Evolutionary conservation across 192 early-diverging fungal genomes (phyloP).

Genomic region (Chytriomyces sp.): DNA sequence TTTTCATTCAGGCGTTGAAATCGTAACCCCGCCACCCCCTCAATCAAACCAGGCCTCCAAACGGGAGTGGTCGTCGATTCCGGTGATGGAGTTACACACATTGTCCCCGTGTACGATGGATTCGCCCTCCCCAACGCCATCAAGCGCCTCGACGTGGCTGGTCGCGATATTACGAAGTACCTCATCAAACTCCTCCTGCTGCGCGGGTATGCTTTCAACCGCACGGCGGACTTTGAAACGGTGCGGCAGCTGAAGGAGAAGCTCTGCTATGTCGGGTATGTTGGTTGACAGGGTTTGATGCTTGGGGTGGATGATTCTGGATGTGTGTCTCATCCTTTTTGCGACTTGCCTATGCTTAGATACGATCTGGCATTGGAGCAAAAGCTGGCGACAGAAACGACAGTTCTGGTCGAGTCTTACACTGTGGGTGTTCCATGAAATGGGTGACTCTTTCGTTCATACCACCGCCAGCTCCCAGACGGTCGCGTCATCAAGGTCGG

Average conservation of each 20-base stretch:
- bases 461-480: slow-evolving; percentile 78
- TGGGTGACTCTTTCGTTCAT: slow-evolving; percentile 6
- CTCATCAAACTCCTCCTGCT: slow-evolving; percentile 94
- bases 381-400: slow-evolving; percentile 95
- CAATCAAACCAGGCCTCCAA: slow-evolving; percentile 63
- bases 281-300: slow-evolving; percentile 5
- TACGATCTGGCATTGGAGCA: slow-evolving; percentile 94
- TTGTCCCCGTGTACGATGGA: slow-evolving; percentile 98
- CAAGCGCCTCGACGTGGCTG: slow-evolving; percentile 91
- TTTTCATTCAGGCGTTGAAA: no score
- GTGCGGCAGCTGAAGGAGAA: slow-evolving; percentile 98
- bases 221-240: slow-evolving; percentile 98
- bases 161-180: slow-evolving; percentile 93
- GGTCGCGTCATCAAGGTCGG: slow-evolving; percentile 98
- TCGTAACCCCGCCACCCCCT: no score
- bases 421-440: slow-evolving; percentile 60
- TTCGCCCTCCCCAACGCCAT: slow-evolving; percentile 89
- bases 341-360: slow-evolving; percentile 47
- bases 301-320: neutral
- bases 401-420: slow-evolving; percentile 93
- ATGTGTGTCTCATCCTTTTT: neutral
- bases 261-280: slow-evolving; percentile 92
- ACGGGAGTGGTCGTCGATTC: slow-evolving; percentile 99
- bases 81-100: slow-evolving; percentile 98
- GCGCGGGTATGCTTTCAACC: slow-evolving; percentile 95